Evolutionary conservation across 75 land plant species (phyloP).

Genomic region (Pinus taeda): DNA sequence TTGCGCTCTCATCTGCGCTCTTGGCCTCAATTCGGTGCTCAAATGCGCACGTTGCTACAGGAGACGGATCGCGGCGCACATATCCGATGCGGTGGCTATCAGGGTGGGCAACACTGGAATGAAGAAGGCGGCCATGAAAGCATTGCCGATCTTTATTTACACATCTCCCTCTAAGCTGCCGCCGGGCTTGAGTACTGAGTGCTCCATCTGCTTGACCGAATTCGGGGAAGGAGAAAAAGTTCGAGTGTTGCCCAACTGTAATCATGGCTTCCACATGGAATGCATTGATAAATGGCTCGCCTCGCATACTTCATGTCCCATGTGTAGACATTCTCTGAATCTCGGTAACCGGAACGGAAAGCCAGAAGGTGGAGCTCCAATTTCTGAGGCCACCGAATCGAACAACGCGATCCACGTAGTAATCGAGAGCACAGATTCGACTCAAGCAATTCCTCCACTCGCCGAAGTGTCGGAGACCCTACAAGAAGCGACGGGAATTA

Average conservation of each 20-base stretch:
- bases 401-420: too few species aligned
- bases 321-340: conserved; percentile 18
- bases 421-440: too few species aligned
- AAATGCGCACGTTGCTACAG: conserved; percentile 44
- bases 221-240: conserved; percentile 39
- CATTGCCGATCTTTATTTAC: conserved; percentile 33
- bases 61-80: conserved; percentile 14
- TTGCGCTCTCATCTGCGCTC: conserved; percentile 51
- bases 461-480: too few species aligned
- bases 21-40: conserved; percentile 49
- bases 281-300: conserved; percentile 76
- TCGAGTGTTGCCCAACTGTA: conserved; percentile 58
- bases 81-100: conserved; percentile 9
- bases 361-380: too few species aligned
- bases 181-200: conserved; percentile 16
- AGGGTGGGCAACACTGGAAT: conserved; percentile 13
- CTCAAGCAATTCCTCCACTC: too few species aligned
- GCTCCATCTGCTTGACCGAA: conserved; percentile 64
- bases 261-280: conserved; percentile 62
- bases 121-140: conserved; percentile 2
- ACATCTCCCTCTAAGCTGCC: neutral
- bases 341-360: too few species aligned
- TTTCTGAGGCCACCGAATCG: too few species aligned
- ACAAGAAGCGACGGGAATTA: too few species aligned
- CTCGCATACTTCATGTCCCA: conserved; percentile 64